A percentile compares a stretch with the other conserved stretches of the same genome.
phyloP scores from a whole-genome alignment of 345 rosid genomes.

The Diplotaxis tenuifolia region DNA sequence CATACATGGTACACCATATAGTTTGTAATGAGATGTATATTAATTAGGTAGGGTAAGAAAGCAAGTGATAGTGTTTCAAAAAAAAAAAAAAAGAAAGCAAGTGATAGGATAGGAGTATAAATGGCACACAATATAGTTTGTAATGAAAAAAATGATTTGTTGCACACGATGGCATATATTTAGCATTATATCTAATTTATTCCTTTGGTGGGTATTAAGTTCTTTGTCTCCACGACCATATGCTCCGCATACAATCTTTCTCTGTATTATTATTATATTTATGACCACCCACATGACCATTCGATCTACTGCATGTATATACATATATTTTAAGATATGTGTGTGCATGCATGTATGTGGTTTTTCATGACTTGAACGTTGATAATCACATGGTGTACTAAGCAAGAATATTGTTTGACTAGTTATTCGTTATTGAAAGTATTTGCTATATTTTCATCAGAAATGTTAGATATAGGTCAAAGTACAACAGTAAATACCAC shows the following conservation, averaged over 20 bases:
- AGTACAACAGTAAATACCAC: conserved; percentile 28
- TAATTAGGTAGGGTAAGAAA: no score
- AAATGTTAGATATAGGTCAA: no score
- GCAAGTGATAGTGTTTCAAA: no score
- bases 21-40: no score
- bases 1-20: no score
- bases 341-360: conserved; percentile 11
- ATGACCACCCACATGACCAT: conserved; percentile 22
- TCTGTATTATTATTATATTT: conserved; percentile 13
- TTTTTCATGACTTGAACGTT: conserved; percentile 1
- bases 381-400: conserved; percentile 8
- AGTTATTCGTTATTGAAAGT: not conserved
- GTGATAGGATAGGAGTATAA: not conserved
- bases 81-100: no score
- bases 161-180: not conserved
- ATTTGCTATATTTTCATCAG: conserved; percentile 15
- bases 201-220: conserved; percentile 33
- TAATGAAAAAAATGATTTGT: not conserved
- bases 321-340: not conserved
- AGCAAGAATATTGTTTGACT: conserved; percentile 3
- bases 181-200: no score
- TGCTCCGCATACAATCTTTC: conserved; percentile 19
- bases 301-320: conserved; percentile 5
- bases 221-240: conserved; percentile 36
- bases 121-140: not conserved